phyloP scores from a whole-genome alignment of 345 rosid genomes.

The Reutealis trisperma region DNA sequence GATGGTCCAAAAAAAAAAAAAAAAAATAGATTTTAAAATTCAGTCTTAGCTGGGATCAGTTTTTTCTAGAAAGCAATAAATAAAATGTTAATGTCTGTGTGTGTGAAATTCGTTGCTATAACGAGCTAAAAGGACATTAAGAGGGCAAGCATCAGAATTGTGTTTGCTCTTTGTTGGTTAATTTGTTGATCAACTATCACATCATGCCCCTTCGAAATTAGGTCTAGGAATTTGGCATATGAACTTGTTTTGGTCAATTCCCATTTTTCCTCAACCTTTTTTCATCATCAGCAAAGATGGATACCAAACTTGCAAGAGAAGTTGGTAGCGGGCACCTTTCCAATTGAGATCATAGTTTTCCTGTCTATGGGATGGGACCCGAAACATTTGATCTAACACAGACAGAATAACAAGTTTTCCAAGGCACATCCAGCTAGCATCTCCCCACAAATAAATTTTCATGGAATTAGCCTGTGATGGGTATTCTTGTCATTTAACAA shows the following conservation, averaged over 20 bases:
- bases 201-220: constrained; percentile 44
- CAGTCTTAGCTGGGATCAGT: constrained; percentile 8
- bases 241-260: constrained; percentile 33
- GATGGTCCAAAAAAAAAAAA: constrained; percentile 12
- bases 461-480: constrained; percentile 5
- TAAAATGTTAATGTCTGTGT: neutral
- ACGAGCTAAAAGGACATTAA: neutral
- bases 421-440: constrained; percentile 53
- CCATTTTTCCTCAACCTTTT: constrained; percentile 34
- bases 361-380: constrained; percentile 50
- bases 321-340: constrained; percentile 35
- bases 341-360: constrained; percentile 13
- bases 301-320: constrained; percentile 51
- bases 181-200: constrained; percentile 34
- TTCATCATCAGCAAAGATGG: constrained; percentile 30
- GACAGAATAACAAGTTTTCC: constrained; percentile 19
- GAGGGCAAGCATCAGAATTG: constrained; percentile 11
- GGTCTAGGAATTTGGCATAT: constrained; percentile 44
- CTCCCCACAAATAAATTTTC: constrained; percentile 23
- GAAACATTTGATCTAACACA: constrained; percentile 38
- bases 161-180: constrained; percentile 11
- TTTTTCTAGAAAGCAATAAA: neutral
- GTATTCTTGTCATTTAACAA: constrained; percentile 32
- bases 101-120: neutral
- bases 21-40: neutral